A percentile compares a stretch with the other conserved stretches of the same genome.
These are phyloP conservation scores for Saccharomycopsis malanga DNA, from an alignment of 805 yeast genomes.

Conservation along the genomic window DNA sequence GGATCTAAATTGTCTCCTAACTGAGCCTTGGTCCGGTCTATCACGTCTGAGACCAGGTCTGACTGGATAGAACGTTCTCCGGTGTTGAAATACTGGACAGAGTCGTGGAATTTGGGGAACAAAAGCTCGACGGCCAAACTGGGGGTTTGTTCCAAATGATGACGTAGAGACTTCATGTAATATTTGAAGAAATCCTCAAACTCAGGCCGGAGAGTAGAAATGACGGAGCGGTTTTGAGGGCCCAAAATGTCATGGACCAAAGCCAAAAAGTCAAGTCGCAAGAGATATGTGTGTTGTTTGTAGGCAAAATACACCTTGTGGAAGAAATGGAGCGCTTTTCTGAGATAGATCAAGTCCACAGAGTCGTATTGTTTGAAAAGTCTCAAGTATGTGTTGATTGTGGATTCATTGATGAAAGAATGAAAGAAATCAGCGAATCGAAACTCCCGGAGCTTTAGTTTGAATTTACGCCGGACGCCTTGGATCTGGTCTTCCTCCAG, in stretches of 20 bases:
- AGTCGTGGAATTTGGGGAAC: constrained; percentile 47
- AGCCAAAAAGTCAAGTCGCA: constrained; percentile 67
- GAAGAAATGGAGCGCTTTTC: constrained; percentile 59
- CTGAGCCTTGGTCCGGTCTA: too few species aligned
- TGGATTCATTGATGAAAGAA: constrained; percentile 48
- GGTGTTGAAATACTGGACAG: constrained; percentile 46
- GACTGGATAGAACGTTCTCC: too few species aligned
- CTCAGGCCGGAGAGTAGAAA: constrained; percentile 42
- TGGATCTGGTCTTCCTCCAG: constrained; percentile 24
- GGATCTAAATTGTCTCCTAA: too few species aligned
- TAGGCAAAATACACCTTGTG: constrained; percentile 61
- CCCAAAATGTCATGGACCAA: constrained; percentile 48
- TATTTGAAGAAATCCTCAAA: constrained; percentile 58
- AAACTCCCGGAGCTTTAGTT: constrained; percentile 39
- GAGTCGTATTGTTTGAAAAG: constrained; percentile 47
- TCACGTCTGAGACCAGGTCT: too few species aligned
- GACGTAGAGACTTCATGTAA: constrained; percentile 53
- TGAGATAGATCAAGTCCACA: constrained; percentile 58
- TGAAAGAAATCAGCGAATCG: constrained; percentile 37
- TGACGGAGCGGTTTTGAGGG: constrained; percentile 32
- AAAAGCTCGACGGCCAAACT: constrained; percentile 55
- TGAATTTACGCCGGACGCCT: constrained; percentile 15
- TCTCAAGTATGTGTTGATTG: constrained; percentile 59
- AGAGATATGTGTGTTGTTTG: constrained; percentile 50
- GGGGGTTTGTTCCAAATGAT: constrained; percentile 43